Evolutionary conservation across 345 rosid genomes (phyloP), one percentile per base, ranked within the genome.

Genomic region (Lagerstroemia speciosa): DNA sequence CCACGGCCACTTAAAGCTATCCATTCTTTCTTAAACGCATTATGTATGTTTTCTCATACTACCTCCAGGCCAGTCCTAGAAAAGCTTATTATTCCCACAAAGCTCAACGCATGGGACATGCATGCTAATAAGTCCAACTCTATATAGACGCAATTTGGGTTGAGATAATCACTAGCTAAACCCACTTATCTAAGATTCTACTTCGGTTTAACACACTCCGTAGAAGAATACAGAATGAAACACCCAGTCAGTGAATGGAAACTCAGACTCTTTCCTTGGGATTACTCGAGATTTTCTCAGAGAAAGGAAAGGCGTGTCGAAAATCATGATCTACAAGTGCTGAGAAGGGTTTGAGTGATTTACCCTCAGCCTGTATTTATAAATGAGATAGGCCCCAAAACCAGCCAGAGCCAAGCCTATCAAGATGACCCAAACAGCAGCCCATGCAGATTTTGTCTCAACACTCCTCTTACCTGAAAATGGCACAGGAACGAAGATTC

Each of bases 281-380:
- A 26, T 8, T 55, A 55, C 31, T 55, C 14, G 26, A 26, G 31
- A 55, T 26, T 55, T 9, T 5, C 24, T n/a, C 31, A 26, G 14
- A 55, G 31, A 24, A 55, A 15, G 26, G 61, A 31, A 24, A 55
- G 29, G 12, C 29, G 19, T 12, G 34, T 27, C 55, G 0, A 58
- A 30, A 58, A 58, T 27, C 20, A 10, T 14, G 8, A 58, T 10
- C 20, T 27, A 30, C 30, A 27, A 27, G 15, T 5, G 9, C 26
- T 2, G 30, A 43, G 29, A 32, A 63, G 27, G 10, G 45, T 22
- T 52, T 29, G 6, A 69, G 6, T 34, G 50, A 20, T 89, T 78
- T 90, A 92, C 98, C 91, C 98, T 84, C 72, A 92, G 70, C 72
- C 92, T 84, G 75, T 92, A 83, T 77, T 90, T 92, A 83, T 92